Conservation (phyloP, 2,329 filamentous ascomycete genomes). For the Clonostachys rosea region DNA sequence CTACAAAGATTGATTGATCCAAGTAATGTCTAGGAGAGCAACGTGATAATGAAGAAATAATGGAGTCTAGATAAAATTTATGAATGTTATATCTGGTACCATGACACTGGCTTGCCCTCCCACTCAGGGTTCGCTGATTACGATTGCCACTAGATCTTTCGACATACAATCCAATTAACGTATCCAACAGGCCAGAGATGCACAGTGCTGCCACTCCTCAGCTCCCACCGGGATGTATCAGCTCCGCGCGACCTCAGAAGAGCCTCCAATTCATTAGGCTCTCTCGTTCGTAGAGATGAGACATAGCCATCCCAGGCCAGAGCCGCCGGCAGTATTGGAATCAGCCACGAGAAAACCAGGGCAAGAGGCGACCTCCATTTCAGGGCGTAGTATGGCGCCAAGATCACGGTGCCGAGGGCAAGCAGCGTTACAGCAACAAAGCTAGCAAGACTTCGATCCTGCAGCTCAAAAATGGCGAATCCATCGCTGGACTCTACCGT, state of each 20-base stretch:
- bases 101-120: too few relatives aligned
- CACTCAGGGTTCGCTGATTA: too few relatives aligned
- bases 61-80: too few relatives aligned
- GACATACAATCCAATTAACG: conserved; percentile 47
- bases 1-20: too few relatives aligned
- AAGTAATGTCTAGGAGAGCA: too few relatives aligned
- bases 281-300: conserved; percentile 63
- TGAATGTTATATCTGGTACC: too few relatives aligned
- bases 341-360: conserved; percentile 60
- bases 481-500: conserved; percentile 61
- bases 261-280: conserved; percentile 56
- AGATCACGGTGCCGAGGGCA: conserved; percentile 43
- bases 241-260: conserved; percentile 50
- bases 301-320: conserved; percentile 66
- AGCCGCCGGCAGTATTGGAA: conserved; percentile 65
- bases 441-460: conserved; percentile 55
- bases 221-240: conserved; percentile 37
- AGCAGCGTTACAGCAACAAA: conserved; percentile 48
- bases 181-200: conserved; percentile 47
- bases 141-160: too few relatives aligned
- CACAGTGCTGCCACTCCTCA: conserved; percentile 37
- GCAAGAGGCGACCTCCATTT: conserved; percentile 47
- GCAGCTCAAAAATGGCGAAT: conserved; percentile 72
- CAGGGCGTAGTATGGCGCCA: conserved; percentile 48
- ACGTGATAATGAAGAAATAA: too few relatives aligned